Evolutionary conservation across 2,329 filamentous ascomycete species (phyloP).

Genomic region (Thyridium curvatum): DNA sequence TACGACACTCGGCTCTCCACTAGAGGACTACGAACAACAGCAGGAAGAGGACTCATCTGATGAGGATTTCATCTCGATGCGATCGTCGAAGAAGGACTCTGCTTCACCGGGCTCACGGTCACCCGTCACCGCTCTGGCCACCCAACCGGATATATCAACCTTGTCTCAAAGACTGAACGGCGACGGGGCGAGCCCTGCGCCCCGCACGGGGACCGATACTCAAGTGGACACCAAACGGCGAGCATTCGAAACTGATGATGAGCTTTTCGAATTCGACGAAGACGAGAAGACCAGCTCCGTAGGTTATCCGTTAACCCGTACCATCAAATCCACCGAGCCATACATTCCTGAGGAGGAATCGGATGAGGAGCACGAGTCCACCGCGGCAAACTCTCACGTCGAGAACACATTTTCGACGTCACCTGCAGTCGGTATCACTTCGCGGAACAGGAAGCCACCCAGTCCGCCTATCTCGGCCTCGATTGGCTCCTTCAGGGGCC

Average conservation of each 20-base stretch:
- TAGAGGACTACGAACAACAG: conserved; percentile 2
- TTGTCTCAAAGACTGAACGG: neutral
- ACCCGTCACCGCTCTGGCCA: neutral
- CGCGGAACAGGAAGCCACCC: neutral
- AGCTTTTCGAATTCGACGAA: conserved; percentile 15
- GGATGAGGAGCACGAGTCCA: neutral
- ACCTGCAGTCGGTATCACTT: neutral
- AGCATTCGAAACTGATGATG: conserved; percentile 5
- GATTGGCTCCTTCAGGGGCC: conserved; percentile 33
- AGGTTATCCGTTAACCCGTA: conserved; percentile 9
- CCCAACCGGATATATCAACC: neutral
- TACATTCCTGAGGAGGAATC: neutral
- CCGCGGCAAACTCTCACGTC: conserved; percentile 1
- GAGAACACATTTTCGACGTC: neutral
- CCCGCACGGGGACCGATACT: neutral
- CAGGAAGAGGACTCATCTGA: conserved; percentile 5
- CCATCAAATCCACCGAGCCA: conserved; percentile 7
- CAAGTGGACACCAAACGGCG: neutral
- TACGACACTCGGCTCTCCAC: conserved; percentile 1
- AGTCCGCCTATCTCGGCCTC: conserved; percentile 14
- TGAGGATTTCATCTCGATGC: conserved; percentile 10
- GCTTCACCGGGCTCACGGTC: conserved; percentile 1
- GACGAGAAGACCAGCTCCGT: conserved; percentile 16
- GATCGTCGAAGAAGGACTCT: conserved; percentile 4
- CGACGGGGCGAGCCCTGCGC: neutral